Conservation (phyloP, 1,139 yeast genomes). For the Protomyces gravidus region DNA sequence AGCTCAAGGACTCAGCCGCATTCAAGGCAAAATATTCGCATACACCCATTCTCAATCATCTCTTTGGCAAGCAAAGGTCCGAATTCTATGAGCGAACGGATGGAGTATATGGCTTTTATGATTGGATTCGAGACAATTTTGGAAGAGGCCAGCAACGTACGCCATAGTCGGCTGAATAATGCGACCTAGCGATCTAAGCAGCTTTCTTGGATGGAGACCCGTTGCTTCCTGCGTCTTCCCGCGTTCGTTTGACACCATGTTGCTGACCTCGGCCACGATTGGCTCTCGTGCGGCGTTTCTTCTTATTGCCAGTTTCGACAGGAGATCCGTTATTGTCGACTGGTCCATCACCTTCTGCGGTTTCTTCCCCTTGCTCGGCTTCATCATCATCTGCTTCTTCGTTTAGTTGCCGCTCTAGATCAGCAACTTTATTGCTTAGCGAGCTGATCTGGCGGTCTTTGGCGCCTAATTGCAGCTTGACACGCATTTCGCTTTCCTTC, state of each 20-base stretch:
- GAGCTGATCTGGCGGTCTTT: conserved; percentile 36
- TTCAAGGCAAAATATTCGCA: conserved; percentile 14
- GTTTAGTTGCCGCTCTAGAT: conserved; percentile 1
- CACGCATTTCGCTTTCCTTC: conserved; percentile 38
- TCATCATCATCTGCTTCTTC: conserved; percentile 5
- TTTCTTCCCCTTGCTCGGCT: not conserved
- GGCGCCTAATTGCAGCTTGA: conserved; percentile 32
- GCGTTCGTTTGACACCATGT: conserved; percentile 12
- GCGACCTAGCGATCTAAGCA: not conserved
- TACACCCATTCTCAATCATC: conserved; percentile 13
- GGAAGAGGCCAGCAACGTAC: not conserved
- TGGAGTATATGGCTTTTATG: conserved; percentile 15
- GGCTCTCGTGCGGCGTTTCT: conserved; percentile 4
- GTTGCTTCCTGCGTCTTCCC: conserved; percentile 10
- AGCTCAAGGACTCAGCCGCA: conserved; percentile 11
- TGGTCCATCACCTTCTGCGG: not conserved
- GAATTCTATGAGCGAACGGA: conserved; percentile 20
- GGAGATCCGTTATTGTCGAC: not conserved
- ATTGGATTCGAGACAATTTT: conserved; percentile 21
- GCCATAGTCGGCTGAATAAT: not conserved
- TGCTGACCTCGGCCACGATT: conserved; percentile 13
- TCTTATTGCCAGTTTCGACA: conserved; percentile 6
- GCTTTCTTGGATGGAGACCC: conserved; percentile 24
- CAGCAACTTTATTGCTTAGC: conserved; percentile 36
- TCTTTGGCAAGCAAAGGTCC: conserved; percentile 18